Evolutionary conservation across 306 rosid species (phyloP).

Genomic region (Prunus salicina): DNA sequence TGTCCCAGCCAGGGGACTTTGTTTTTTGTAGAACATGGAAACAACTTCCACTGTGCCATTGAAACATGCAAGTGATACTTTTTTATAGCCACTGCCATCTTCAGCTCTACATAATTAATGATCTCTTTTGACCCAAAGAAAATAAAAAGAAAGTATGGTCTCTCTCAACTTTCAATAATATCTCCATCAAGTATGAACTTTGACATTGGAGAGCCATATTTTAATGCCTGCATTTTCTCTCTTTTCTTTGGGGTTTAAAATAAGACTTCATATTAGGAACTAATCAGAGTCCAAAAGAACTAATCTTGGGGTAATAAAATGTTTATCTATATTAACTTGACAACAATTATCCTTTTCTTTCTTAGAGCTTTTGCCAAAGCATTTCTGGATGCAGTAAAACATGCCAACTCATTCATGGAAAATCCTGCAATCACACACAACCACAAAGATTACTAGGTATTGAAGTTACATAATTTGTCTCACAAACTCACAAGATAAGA

Average conservation of each 20-base stretch:
- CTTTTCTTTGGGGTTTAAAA: too few relatives aligned
- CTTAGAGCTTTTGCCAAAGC: neutral
- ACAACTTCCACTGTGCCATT: slow-evolving; percentile 8
- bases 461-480: neutral
- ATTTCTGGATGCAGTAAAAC: too few relatives aligned
- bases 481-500: neutral
- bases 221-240: neutral
- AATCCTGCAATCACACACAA: neutral
- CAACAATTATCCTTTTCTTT: too few relatives aligned
- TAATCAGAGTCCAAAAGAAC: neutral
- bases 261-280: neutral
- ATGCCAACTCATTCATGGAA: neutral
- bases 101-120: slow-evolving; percentile 22
- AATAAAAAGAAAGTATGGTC: neutral
- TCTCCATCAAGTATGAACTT: slow-evolving; percentile 11
- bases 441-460: neutral
- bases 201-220: neutral
- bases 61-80: slow-evolving; percentile 14
- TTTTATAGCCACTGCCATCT: slow-evolving; percentile 16
- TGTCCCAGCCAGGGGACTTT: slow-evolving; percentile 1
- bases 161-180: slow-evolving; percentile 9
- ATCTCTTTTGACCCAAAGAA: slow-evolving; percentile 23
- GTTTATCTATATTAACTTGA: neutral
- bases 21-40: slow-evolving; percentile 27
- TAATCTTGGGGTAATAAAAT: neutral